phyloP scores from a whole-genome alignment of 1,284 basidiomycete species.

The Trichosporon ovoides region DNA sequence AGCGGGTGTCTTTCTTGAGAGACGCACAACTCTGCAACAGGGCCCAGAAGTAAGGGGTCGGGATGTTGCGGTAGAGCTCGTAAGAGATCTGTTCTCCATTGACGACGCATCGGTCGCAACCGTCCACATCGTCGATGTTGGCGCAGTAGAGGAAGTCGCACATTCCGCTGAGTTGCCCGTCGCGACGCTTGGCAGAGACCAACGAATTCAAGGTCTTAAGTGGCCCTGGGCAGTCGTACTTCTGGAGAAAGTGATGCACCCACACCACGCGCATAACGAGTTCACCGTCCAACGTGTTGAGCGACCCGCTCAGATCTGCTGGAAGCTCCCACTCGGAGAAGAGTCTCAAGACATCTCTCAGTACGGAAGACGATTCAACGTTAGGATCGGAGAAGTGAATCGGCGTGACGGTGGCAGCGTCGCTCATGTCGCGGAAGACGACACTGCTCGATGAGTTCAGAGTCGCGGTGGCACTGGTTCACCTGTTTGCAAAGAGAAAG shows the following conservation, averaged over 20 bases:
- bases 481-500: constrained; percentile 12
- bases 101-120: neutral
- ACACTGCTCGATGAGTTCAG: neutral
- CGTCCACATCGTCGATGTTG: neutral
- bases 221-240: neutral
- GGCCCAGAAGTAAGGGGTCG: neutral
- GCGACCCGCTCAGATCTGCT: neutral
- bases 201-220: neutral
- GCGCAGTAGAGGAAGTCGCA: neutral
- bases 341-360: neutral
- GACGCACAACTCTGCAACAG: neutral
- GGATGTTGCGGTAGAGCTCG: neutral
- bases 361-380: neutral
- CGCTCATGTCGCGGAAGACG: neutral
- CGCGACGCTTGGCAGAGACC: neutral
- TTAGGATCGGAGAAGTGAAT: neutral
- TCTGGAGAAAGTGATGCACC: neutral
- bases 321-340: neutral
- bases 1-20: neutral
- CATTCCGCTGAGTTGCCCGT: neutral
- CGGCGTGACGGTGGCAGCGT: neutral
- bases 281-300: neutral
- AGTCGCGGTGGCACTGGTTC: neutral
- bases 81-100: neutral
- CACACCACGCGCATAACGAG: neutral